phyloP scores from a whole-genome alignment of 495 filamentous ascomycete species.

The Hyphodiscus hymeniophilus region DNA sequence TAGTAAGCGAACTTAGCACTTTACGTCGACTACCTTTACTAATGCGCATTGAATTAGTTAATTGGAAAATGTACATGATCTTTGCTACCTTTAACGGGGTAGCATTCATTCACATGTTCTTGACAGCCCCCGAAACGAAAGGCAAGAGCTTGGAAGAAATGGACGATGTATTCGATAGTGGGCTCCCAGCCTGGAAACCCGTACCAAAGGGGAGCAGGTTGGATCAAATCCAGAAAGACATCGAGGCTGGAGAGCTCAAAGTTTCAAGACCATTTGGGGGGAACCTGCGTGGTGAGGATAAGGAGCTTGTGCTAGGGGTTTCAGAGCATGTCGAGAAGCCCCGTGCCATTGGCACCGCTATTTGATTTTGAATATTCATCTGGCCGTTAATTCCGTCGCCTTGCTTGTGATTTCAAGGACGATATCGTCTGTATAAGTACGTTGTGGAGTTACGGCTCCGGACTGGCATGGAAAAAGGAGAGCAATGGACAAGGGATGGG shows the following conservation, averaged over 20 bases:
- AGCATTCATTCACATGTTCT: constrained; percentile 53
- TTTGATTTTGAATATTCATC: background rate
- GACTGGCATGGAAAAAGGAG: background rate
- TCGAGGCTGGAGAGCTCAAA: constrained; percentile 31
- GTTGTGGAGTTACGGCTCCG: background rate
- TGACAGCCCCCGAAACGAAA: constrained; percentile 37
- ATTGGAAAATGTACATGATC: constrained; percentile 48
- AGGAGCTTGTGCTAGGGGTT: background rate
- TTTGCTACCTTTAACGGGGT: constrained; percentile 40
- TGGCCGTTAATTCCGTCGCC: background rate
- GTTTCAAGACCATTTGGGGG: constrained; percentile 1
- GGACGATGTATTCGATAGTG: constrained; percentile 40
- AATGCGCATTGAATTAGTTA: constrained; percentile 14
- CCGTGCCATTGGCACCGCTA: too few relatives aligned
- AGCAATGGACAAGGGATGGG: background rate
- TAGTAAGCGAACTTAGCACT: constrained; percentile 9
- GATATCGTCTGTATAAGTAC: background rate
- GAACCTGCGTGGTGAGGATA: background rate
- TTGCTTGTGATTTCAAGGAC: constrained; percentile 2
- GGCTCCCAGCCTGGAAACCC: constrained; percentile 38
- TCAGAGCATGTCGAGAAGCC: background rate
- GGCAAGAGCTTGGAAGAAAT: constrained; percentile 29
- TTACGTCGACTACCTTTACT: constrained; percentile 13
- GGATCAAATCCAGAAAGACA: constrained; percentile 41
- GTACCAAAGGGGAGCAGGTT: constrained; percentile 34